Conservation (phyloP, 2,329 filamentous ascomycete genomes). For the Atkinsonella texensis region DNA sequence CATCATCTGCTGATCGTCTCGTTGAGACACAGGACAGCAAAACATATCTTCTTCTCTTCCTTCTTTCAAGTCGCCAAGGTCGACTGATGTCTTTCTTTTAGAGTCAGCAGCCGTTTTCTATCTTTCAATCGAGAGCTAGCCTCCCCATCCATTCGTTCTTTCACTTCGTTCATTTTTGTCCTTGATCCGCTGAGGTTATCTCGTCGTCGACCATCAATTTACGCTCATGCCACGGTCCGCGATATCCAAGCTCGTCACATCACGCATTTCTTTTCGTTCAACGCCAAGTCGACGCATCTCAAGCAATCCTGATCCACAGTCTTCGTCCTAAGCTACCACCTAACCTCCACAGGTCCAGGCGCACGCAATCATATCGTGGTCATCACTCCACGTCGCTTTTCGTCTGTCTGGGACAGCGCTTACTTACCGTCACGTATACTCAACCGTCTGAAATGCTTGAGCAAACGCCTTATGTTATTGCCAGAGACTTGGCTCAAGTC, state of each 20-base stretch:
- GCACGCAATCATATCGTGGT: neutral
- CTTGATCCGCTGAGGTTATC: neutral
- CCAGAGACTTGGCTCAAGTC: constrained; percentile 20
- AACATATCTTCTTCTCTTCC: constrained; percentile 9
- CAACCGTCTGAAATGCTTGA: constrained; percentile 5
- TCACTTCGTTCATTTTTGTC: neutral
- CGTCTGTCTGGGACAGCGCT: neutral
- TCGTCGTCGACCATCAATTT: neutral
- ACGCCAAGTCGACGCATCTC: neutral
- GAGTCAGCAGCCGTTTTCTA: constrained; percentile 10
- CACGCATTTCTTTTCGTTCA: neutral
- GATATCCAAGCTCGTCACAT: neutral
- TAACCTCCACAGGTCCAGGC: neutral
- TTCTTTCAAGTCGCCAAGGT: constrained; percentile 10
- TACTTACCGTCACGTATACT: constrained; percentile 4
- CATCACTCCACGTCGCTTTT: neutral
- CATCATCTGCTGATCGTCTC: neutral
- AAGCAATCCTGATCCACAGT: neutral
- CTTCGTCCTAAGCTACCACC: neutral
- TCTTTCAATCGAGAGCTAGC: constrained; percentile 10
- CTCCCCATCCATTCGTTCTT: constrained; percentile 13
- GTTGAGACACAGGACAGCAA: constrained; percentile 7
- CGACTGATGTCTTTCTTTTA: constrained; percentile 24
- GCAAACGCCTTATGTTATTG: constrained; percentile 7
- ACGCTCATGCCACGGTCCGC: constrained; percentile 5